Percentiles rank a stretch among this genome's conserved stretches.
These are phyloP conservation scores for Leucogyrophana mollusca DNA, from an alignment of 768 basidiomycete species.

Conservation along the genomic window DNA sequence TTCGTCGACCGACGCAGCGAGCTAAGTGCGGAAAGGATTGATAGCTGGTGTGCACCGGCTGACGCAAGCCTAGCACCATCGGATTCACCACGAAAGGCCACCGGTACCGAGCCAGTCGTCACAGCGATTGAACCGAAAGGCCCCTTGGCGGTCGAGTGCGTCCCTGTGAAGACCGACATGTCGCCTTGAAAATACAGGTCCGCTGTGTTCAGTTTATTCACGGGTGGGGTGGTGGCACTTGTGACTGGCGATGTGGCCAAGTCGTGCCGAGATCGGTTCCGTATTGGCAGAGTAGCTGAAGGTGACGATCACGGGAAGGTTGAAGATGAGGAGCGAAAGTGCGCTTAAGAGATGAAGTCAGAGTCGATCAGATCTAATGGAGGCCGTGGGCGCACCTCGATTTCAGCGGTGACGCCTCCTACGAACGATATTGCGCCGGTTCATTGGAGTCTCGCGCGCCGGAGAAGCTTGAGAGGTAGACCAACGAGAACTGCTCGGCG, in stretches of 20 bases:
- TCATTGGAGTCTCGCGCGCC: slow-evolving; percentile 38
- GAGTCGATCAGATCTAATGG: not conserved
- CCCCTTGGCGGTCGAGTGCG: too few species aligned
- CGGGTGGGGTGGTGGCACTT: slow-evolving; percentile 1
- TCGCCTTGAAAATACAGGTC: too few species aligned
- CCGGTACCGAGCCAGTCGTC: too few species aligned
- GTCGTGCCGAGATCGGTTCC: slow-evolving; percentile 10
- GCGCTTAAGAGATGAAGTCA: slow-evolving; percentile 22
- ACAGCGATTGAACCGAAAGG: too few species aligned
- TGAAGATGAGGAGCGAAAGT: slow-evolving; percentile 40
- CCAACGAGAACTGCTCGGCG: slow-evolving; percentile 45
- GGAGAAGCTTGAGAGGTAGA: slow-evolving; percentile 45
- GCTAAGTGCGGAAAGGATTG: too few species aligned
- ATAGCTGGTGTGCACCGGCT: too few species aligned
- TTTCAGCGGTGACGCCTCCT: slow-evolving; percentile 30
- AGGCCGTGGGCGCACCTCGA: slow-evolving; percentile 35
- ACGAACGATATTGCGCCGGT: slow-evolving; percentile 35
- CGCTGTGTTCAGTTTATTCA: slow-evolving; percentile 22
- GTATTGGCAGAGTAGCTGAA: slow-evolving; percentile 21
- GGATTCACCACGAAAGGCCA: too few species aligned
- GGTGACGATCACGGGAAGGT: slow-evolving; percentile 38
- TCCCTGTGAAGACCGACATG: too few species aligned
- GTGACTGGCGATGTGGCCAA: not conserved
- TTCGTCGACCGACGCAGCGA: too few species aligned
- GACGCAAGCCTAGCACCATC: too few species aligned